Evolutionary conservation across 257 asterid genomes (phyloP).

Genomic region (Cinchona pubescens): DNA sequence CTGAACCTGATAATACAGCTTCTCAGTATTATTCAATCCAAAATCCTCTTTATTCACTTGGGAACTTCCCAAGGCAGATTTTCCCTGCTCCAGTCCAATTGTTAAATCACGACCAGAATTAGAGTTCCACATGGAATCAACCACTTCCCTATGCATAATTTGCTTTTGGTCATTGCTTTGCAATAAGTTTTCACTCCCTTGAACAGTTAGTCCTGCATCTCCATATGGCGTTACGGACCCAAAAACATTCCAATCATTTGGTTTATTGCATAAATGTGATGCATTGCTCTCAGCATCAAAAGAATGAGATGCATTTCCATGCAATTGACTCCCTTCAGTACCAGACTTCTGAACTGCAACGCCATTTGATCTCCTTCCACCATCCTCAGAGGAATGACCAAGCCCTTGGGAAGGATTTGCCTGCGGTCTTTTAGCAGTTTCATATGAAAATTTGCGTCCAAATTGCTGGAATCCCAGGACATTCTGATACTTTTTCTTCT

Average conservation of each 20-base stretch:
- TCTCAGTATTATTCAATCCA: conserved; percentile 39
- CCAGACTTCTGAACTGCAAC: conserved; percentile 31
- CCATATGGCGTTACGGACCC: conserved; percentile 42
- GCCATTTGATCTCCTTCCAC: conserved; percentile 40
- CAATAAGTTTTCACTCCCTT: conserved; percentile 37
- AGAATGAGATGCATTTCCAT: conserved; percentile 42
- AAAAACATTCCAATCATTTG: conserved; percentile 51
- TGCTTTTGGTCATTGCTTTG: conserved; percentile 35
- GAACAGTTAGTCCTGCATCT: conserved; percentile 36
- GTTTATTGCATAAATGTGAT: conserved; percentile 30
- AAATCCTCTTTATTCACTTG: conserved; percentile 39
- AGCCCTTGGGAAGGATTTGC: conserved; percentile 44
- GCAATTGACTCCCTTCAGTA: conserved; percentile 35
- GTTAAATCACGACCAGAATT: conserved; percentile 40
- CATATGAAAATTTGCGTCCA: conserved; percentile 40
- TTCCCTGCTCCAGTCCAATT: conserved; percentile 40
- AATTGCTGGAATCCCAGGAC: conserved; percentile 40
- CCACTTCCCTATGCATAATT: conserved; percentile 44
- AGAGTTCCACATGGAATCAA: conserved; percentile 45
- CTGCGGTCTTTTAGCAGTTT: conserved; percentile 29
- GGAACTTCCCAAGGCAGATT: conserved; percentile 34
- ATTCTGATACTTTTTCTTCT: conserved; percentile 34
- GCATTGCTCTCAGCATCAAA: conserved; percentile 42
- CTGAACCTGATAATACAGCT: conserved; percentile 35
- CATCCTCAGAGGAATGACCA: conserved; percentile 36